Evolutionary conservation across 345 rosid species (phyloP).

Genomic region (Raphanus sativus): DNA sequence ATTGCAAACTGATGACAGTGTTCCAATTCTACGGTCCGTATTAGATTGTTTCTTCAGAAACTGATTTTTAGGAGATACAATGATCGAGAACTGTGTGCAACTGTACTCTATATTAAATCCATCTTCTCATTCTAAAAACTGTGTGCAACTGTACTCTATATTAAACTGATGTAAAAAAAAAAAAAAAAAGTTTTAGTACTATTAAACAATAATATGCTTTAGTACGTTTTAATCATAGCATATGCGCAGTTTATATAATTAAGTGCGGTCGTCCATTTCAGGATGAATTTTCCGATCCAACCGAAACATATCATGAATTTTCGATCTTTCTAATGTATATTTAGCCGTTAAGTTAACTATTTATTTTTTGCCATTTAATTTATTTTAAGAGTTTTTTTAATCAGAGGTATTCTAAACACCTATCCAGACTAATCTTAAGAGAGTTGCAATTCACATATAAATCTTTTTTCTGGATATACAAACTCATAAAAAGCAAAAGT

Average conservation of each 20-base stretch:
- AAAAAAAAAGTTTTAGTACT: background rate
- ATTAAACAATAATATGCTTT: background rate
- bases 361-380: too few species aligned
- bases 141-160: background rate
- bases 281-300: background rate
- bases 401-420: too few species aligned
- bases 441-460: too few species aligned
- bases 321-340: too few species aligned
- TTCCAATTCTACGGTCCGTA: constrained; percentile 11
- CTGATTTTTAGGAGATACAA: background rate
- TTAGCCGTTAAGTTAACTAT: too few species aligned
- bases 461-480: too few species aligned
- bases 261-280: background rate
- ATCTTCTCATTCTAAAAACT: too few species aligned
- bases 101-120: too few species aligned
- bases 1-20: background rate
- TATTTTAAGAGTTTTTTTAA: too few species aligned
- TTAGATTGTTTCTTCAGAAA: constrained; percentile 1
- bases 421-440: too few species aligned
- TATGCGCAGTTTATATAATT: background rate
- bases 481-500: too few species aligned
- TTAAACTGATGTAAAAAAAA: background rate
- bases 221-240: background rate
- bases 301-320: background rate
- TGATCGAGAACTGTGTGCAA: background rate